Evolutionary conservation across 139 green algal genomes (phyloP).

Genomic region (Chlorokybus atmophyticus): DNA sequence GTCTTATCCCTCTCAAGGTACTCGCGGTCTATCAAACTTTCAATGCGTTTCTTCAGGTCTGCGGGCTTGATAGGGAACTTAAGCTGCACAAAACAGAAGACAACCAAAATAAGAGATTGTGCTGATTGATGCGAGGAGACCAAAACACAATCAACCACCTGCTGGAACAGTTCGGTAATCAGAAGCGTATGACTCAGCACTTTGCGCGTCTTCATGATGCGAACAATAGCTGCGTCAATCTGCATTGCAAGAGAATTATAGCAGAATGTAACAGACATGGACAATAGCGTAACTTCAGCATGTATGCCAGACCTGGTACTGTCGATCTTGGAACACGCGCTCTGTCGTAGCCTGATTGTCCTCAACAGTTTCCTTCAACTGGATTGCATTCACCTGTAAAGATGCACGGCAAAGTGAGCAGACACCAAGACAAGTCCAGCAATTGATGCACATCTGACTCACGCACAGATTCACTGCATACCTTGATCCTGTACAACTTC

Average conservation of each 20-base stretch:
- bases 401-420: no score
- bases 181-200: slow-evolving; percentile 84
- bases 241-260: no score
- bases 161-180: slow-evolving; percentile 68
- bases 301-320: slow-evolving; percentile 38
- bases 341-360: slow-evolving; percentile 46
- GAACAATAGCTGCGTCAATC: slow-evolving; percentile 91
- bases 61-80: slow-evolving; percentile 77
- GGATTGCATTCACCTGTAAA: slow-evolving; percentile 80
- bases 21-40: slow-evolving; percentile 94
- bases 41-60: slow-evolving; percentile 96
- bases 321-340: slow-evolving; percentile 54
- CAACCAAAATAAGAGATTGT: slow-evolving; percentile 5
- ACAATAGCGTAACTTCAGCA: no score
- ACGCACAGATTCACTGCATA: slow-evolving; percentile 13
- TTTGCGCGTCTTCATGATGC: slow-evolving; percentile 98
- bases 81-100: slow-evolving; percentile 49
- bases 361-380: slow-evolving; percentile 88
- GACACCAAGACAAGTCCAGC: neutral
- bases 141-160: slow-evolving; percentile 1
- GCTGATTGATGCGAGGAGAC: neutral
- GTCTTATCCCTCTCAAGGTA: slow-evolving; percentile 62
- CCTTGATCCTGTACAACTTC: slow-evolving; percentile 70
- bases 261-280: no score
- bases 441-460: no score